Evolutionary conservation across 257 asterid species (phyloP), one percentile per base, ranked within the genome.

Genomic region (Salvia hispanica): DNA sequence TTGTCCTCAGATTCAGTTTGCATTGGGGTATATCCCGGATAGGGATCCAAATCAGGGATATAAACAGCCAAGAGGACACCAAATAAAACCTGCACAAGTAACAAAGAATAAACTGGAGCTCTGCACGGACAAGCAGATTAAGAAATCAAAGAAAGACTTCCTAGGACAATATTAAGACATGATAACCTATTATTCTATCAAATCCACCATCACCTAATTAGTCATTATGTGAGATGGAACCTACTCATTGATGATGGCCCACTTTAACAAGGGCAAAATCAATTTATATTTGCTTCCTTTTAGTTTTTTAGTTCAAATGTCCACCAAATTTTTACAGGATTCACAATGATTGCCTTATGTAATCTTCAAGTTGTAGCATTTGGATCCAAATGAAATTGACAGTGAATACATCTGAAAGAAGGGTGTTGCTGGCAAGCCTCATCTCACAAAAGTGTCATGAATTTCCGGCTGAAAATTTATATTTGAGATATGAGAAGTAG

Each of bases 31-130:
- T 88, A 91, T 72, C 96, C 99, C 3, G 92, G 91, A 72, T 85
- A 86, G 55, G 97, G 96, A 79, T 85, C 95, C 89, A 88, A 72
- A 58, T 81, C 76, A 71, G 99, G 99, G 72, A 85, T 16, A 82
- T 94, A 85, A 62, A 86, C 71, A 71, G 91, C 85, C 77, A 88
- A 79, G 64, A 90, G 92, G 61, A 87, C 67, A 45, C 97, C 97
- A 70, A 88, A 94, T 65, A 88, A 52, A 67, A 72, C 98, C 98
- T 92, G 77, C 82, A 81, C 43, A 74, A 64, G 60, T 63, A 73
- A 16, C 72, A 57, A 75, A 53, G 70, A 45, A 63, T 73, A 67
- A 71, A 60, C 36, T 48, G 37, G 70, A 67, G 61, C 55, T 51
- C 63, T 37, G 31, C 9, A 21, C 21, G 31, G 31, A 64, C 61